These are phyloP conservation scores for Globisporangium alternatum DNA, from an alignment of 352 stramenopile genomes.

Conservation along the genomic window DNA sequence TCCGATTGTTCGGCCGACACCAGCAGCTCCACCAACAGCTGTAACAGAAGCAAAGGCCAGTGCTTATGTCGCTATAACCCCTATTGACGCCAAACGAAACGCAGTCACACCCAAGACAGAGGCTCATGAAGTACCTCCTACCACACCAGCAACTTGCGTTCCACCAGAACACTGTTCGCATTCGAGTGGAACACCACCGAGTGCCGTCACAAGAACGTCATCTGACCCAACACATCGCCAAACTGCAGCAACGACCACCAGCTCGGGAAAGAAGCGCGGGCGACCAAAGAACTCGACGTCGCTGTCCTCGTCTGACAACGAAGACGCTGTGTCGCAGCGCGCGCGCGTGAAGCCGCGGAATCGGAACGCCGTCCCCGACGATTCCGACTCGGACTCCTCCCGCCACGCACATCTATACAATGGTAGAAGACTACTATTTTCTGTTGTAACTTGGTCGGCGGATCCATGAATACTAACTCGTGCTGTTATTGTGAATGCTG, in stretches of 20 bases:
- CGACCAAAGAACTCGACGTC: conserved; percentile 15
- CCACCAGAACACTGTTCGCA: background rate
- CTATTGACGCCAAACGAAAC: background rate
- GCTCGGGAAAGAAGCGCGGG: conserved; percentile 29
- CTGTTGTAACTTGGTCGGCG: no score
- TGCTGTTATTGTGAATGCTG: background rate
- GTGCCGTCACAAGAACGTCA: background rate
- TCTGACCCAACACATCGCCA: background rate
- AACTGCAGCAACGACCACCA: conserved; percentile 5
- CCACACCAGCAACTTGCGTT: background rate
- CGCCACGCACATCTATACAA: background rate
- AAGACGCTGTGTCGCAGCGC: conserved; percentile 9
- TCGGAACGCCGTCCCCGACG: conserved; percentile 2
- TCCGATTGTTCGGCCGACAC: background rate
- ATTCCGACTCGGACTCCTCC: conserved; percentile 5
- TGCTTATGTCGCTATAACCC: background rate
- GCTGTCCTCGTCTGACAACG: conserved; percentile 7
- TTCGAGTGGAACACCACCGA: background rate
- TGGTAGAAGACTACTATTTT: background rate
- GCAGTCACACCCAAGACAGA: background rate
- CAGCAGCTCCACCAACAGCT: background rate
- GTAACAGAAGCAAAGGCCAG: background rate
- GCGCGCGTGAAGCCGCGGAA: conserved; percentile 21
- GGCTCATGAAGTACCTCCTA: background rate
- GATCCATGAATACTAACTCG: background rate